Percentiles rank a stretch among this genome's conserved stretches.
These are phyloP conservation scores for Rhizophagus sp. DNA, from an alignment of 192 early-diverging fungal species.

Conservation along the genomic window DNA sequence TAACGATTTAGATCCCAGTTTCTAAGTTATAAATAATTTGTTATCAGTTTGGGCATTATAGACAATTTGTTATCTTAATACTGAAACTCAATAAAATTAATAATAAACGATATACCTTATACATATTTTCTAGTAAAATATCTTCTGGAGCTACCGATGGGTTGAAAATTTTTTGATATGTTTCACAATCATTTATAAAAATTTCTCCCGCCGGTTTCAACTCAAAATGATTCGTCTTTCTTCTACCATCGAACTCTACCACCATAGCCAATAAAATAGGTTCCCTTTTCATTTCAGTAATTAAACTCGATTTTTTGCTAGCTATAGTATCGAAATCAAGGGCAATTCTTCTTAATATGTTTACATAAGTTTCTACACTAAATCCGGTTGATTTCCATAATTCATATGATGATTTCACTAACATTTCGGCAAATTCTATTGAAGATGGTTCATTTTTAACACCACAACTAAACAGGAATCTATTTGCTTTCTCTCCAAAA, in stretches of 20 bases:
- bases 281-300: constrained; percentile 57
- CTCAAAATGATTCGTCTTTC: constrained; percentile 58
- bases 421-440: constrained; percentile 63
- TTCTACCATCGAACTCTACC: constrained; percentile 38
- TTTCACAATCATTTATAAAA: constrained; percentile 77
- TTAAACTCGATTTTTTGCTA: constrained; percentile 36
- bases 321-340: constrained; percentile 54
- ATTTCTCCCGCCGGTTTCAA: constrained; percentile 57
- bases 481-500: constrained; percentile 71
- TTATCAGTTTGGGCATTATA: too few species aligned
- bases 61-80: too few species aligned
- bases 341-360: constrained; percentile 74
- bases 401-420: constrained; percentile 58
- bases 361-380: constrained; percentile 65
- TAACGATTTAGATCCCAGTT: constrained; percentile 68
- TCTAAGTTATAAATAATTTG: not conserved
- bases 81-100: too few species aligned
- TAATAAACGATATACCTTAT: too few species aligned
- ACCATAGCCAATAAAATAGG: constrained; percentile 61
- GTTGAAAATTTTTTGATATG: constrained; percentile 70
- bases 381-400: constrained; percentile 55
- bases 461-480: constrained; percentile 80
- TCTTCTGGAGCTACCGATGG: constrained; percentile 47
- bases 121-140: too few species aligned
- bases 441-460: constrained; percentile 79